Evolutionary conservation across 345 rosid genomes (phyloP), one percentile per base, ranked within the genome.

Genomic region (Camelina hispida): DNA sequence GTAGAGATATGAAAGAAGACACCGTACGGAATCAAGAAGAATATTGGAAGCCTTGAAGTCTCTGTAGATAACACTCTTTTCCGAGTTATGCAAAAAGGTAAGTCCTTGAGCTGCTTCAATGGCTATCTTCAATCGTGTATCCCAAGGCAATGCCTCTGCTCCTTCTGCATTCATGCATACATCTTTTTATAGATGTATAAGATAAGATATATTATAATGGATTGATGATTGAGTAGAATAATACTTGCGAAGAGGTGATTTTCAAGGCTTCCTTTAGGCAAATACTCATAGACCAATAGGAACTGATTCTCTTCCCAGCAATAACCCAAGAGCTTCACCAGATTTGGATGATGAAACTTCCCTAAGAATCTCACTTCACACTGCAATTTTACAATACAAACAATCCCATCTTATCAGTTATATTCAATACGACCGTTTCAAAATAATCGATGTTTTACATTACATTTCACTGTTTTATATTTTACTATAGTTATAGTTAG

Each of bases 31-130:
- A 32, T 93, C 98, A 17, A 93, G 85, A 77, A 93, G 82, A 62
- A 93, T 91, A 20, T 93, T 91, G 13, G 97, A 89, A 76, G 96
- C 81, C 43, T 93, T 93, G 54, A 93, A 91, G 69, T 93, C 97
- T n/a, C 97, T 79, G 66, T 89, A 91, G 6, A 91, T 93, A 43
- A 93, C 94, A 42, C 91, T 87, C 42, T 93, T 87, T 65, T 89
- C 94, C 0, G 97, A 87, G 50, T 83, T 82, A 72, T 93, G 98
- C 44, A 93, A 81, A 70, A 86, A 89, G 0, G 83, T 63, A 15
- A 93, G 88, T 52, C 98, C 98, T 42, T 80, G 73, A 9, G 97
- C 98, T 7, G 96, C 97, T 73, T 85, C 98, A 0, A 81, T 89
- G 3, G 90, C 97, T 59, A 91, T 82, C 63, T 85, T 81, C 7